phyloP scores from a whole-genome alignment of 1,139 yeast genomes.

The Hyphopichia khmerensis region DNA sequence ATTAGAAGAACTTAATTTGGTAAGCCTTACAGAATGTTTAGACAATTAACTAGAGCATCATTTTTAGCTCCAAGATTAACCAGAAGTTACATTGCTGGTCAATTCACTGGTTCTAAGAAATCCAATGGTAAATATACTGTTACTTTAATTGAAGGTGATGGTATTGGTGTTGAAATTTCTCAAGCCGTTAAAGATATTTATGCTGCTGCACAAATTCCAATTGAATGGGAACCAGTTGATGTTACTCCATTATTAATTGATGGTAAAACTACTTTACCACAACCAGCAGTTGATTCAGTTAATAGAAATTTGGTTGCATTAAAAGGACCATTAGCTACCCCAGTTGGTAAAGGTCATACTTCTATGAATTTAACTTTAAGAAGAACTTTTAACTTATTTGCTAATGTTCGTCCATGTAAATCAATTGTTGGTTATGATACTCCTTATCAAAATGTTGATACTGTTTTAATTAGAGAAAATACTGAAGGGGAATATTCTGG shows the following conservation, averaged over 20 bases:
- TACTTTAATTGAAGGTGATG: constrained; percentile 97
- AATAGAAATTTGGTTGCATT: constrained; percentile 91
- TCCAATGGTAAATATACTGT: constrained; percentile 80
- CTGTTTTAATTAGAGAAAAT: constrained; percentile 96
- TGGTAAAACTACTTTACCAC: constrained; percentile 93
- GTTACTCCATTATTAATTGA: constrained; percentile 90
- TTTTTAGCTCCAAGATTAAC: constrained; percentile 39
- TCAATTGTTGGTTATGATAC: constrained; percentile 92
- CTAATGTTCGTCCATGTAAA: constrained; percentile 97
- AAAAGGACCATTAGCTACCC: constrained; percentile 98
- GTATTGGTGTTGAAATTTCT: constrained; percentile 95
- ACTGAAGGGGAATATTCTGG: constrained; percentile 99
- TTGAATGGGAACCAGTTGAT: constrained; percentile 96
- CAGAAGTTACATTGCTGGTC: constrained; percentile 50
- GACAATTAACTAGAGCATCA: constrained; percentile 38
- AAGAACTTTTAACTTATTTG: constrained; percentile 93
- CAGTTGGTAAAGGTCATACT: constrained; percentile 98
- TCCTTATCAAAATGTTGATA: constrained; percentile 90
- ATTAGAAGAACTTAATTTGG: background rate
- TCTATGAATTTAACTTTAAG: constrained; percentile 96
- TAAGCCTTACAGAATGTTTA: constrained; percentile 31
- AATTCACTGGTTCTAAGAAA: constrained; percentile 46
- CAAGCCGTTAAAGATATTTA: constrained; percentile 89
- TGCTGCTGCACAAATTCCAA: constrained; percentile 90
- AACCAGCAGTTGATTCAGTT: constrained; percentile 87